These are phyloP conservation scores for Cicer pinnatifidum DNA, from an alignment of 306 rosid species.

Conservation along the genomic window DNA sequence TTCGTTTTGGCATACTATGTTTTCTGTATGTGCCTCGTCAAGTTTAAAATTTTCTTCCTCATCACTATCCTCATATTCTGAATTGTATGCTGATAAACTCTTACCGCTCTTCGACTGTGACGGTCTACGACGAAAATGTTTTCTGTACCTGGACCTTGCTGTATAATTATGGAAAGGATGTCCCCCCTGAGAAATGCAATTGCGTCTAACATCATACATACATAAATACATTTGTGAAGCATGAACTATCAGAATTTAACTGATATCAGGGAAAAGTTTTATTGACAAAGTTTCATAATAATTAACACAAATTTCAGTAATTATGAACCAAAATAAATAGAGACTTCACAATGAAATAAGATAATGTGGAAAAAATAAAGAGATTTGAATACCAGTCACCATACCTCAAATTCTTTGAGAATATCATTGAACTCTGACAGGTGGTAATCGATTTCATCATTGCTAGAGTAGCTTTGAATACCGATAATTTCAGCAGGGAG, in stretches of 20 bases:
- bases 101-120: slow-evolving; percentile 42
- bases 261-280: neutral
- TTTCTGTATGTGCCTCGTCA: slow-evolving; percentile 40
- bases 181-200: slow-evolving; percentile 64
- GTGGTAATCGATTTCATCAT: slow-evolving; percentile 68
- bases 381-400: slow-evolving; percentile 15
- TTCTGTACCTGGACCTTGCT: slow-evolving; percentile 75
- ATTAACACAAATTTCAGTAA: slow-evolving; percentile 16
- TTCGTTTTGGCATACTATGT: slow-evolving; percentile 30
- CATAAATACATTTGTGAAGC: slow-evolving; percentile 3
- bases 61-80: slow-evolving; percentile 58
- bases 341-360: slow-evolving; percentile 24
- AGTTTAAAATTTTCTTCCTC: slow-evolving; percentile 50
- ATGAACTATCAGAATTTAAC: slow-evolving; percentile 34
- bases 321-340: slow-evolving; percentile 16
- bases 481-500: slow-evolving; percentile 87
- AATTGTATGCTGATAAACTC: slow-evolving; percentile 50
- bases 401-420: slow-evolving; percentile 76
- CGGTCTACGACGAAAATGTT: slow-evolving; percentile 44
- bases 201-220: slow-evolving; percentile 23
- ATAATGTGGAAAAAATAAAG: neutral
- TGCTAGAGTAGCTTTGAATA: slow-evolving; percentile 58
- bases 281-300: slow-evolving; percentile 4
- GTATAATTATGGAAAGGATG: slow-evolving; percentile 96
- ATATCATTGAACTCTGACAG: slow-evolving; percentile 75